Evolutionary conservation across 2,329 filamentous ascomycete genomes (phyloP), one percentile per base, ranked within the genome.

Genomic region (Ophioceras dolichostomum): DNA sequence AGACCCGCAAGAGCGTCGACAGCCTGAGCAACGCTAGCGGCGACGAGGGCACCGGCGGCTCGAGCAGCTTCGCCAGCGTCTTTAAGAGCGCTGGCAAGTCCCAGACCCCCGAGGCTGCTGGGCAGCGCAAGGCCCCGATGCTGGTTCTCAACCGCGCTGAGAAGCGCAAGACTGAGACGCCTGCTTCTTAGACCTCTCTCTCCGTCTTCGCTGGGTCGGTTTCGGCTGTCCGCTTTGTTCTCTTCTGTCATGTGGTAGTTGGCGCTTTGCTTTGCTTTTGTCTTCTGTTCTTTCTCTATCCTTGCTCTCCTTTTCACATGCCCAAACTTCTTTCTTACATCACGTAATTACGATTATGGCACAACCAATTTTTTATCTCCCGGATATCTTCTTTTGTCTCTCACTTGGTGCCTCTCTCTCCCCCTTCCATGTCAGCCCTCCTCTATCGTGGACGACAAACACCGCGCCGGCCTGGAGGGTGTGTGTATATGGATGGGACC

Each of bases 141-240:
- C 76, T 94, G 54, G 82, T 95, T 47, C 72, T 95, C 47, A 88
- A 83, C 47, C 88, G 79, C 57, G 82, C 79, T 44, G 87, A 94
- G 67, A 94, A 94, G 75, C 83, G 87, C 59, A 93, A 86, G 70
- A 81, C 73, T 60, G 52, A 58, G 46, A n/a, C n/a, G n/a, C n/a
- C n/a, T n/a, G n/a, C n/a, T n/a, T n/a, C n/a, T n/a, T n/a, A n/a
- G n/a, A n/a, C n/a, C n/a, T n/a, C n/a, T n/a, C n/a, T n/a, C n/a
- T n/a, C n/a, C n/a, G n/a, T n/a, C n/a, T n/a, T n/a, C n/a, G n/a
- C n/a, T n/a, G n/a, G n/a, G n/a, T n/a, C n/a, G n/a, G n/a, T n/a
- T n/a, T n/a, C n/a, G n/a, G n/a, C n/a, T n/a, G n/a, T 52, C 45
- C 36, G 27, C 34, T 32, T 27, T 10, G 21, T 28, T 13, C 18